phyloP scores from a whole-genome alignment of 768 basidiomycete species.

The Calocybe gangraenosa region DNA sequence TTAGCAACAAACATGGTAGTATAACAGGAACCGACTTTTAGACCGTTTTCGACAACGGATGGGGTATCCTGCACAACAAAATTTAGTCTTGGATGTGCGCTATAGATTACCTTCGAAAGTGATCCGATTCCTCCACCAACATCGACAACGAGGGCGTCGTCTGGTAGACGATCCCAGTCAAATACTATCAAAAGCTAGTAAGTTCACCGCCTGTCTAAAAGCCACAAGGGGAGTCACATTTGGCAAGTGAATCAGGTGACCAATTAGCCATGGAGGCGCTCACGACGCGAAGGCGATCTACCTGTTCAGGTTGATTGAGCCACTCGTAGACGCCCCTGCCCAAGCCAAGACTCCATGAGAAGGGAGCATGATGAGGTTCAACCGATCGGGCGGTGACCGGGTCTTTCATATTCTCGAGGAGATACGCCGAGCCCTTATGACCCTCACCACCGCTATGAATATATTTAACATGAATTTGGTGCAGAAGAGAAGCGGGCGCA shows the following conservation, averaged over 20 bases:
- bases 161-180: slow-evolving; percentile 20
- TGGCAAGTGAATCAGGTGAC: not conserved
- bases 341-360: not conserved
- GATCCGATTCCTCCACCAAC: slow-evolving; percentile 26
- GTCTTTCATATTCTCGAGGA: slow-evolving; percentile 24
- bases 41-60: slow-evolving; percentile 13
- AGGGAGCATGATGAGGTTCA: slow-evolving; percentile 15
- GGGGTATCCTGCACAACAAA: slow-evolving; percentile 23
- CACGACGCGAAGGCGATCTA: slow-evolving; percentile 2
- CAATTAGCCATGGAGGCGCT: not conserved
- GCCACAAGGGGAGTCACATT: not conserved
- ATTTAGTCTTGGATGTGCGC: slow-evolving; percentile 15
- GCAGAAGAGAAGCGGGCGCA: slow-evolving; percentile 2
- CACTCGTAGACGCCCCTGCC: not conserved
- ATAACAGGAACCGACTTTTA: not conserved
- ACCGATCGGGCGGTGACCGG: slow-evolving; percentile 15
- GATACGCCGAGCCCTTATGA: slow-evolving; percentile 20
- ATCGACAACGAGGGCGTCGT: slow-evolving; percentile 23
- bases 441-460: slow-evolving; percentile 17
- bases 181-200: slow-evolving; percentile 12
- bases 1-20: not conserved
- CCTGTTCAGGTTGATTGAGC: not conserved
- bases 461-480: not conserved
- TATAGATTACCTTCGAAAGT: slow-evolving; percentile 18
- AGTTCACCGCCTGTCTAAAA: not conserved